Evolutionary conservation across 2,329 filamentous ascomycete genomes (phyloP).

Genomic region (Penicillium italicum): DNA sequence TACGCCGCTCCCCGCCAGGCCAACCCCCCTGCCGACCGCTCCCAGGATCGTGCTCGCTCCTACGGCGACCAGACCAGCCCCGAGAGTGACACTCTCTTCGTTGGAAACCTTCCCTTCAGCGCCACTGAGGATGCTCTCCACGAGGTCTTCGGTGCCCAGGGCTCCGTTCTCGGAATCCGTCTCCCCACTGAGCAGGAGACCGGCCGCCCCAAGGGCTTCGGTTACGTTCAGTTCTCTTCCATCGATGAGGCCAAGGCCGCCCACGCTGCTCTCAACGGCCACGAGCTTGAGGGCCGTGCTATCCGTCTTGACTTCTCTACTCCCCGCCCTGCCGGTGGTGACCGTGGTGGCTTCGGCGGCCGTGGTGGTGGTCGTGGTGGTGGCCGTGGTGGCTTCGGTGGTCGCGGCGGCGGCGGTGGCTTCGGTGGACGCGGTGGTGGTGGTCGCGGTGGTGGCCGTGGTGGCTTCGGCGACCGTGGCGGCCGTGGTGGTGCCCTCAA

Average conservation of each 20-base stretch:
- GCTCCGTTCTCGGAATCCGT: constrained; percentile 71
- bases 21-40: constrained; percentile 53
- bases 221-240: constrained; percentile 79
- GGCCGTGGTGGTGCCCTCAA: constrained; percentile 47
- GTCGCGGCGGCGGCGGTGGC: constrained; percentile 44
- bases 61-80: constrained; percentile 78
- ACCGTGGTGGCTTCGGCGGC: constrained; percentile 45
- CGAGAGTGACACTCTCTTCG: constrained; percentile 81
- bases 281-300: constrained; percentile 66
- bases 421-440: constrained; percentile 42
- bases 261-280: constrained; percentile 66
- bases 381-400: constrained; percentile 45
- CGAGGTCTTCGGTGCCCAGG: constrained; percentile 69
- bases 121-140: constrained; percentile 71
- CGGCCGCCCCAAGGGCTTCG: constrained; percentile 85
- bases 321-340: constrained; percentile 58
- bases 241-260: constrained; percentile 78
- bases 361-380: constrained; percentile 56
- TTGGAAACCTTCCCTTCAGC: constrained; percentile 86
- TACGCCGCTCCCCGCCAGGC: constrained; percentile 65
- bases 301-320: constrained; percentile 80
- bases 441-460: constrained; percentile 45
- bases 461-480: constrained; percentile 48
- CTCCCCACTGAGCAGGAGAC: constrained; percentile 84
- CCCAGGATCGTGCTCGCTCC: constrained; percentile 47